Evolutionary conservation across 371 early-diverging fungal genomes (phyloP).

Genomic region (Blastocladiella emersonii): DNA sequence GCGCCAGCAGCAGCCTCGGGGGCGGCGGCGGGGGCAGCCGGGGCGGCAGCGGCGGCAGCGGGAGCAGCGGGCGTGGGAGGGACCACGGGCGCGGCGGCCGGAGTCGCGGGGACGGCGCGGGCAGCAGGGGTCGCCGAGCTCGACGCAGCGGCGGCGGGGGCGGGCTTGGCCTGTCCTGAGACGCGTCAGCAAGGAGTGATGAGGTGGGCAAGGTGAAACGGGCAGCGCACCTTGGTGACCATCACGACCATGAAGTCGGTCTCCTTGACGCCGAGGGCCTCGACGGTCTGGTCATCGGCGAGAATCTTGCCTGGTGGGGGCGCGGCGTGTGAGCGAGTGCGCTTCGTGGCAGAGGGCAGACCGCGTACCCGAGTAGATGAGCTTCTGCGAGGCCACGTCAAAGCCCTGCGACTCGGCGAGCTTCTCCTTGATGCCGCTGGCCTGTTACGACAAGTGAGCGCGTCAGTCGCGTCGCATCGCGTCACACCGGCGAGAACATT

Average conservation of each 20-base stretch:
- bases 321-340: background rate
- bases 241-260: conserved; percentile 88
- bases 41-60: conserved; percentile 22
- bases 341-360: background rate
- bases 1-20: too few relatives aligned
- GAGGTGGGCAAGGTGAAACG: background rate
- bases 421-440: conserved; percentile 58
- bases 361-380: conserved; percentile 53
- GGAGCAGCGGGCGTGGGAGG: conserved; percentile 18
- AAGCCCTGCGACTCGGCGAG: conserved; percentile 55
- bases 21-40: conserved; percentile 16
- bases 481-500: background rate
- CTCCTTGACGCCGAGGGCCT: conserved; percentile 62
- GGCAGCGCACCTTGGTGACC: conserved; percentile 62
- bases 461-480: background rate
- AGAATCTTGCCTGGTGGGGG: conserved; percentile 68
- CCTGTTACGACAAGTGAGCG: conserved; percentile 17
- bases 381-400: conserved; percentile 59
- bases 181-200: conserved; percentile 13
- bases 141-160: conserved; percentile 8
- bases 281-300: conserved; percentile 58
- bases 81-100: conserved; percentile 20
- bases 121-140: background rate
- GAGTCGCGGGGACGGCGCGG: conserved; percentile 11
- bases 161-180: conserved; percentile 29